Evolutionary conservation across 805 yeast species (phyloP).

Genomic region (Candida easanensis): DNA sequence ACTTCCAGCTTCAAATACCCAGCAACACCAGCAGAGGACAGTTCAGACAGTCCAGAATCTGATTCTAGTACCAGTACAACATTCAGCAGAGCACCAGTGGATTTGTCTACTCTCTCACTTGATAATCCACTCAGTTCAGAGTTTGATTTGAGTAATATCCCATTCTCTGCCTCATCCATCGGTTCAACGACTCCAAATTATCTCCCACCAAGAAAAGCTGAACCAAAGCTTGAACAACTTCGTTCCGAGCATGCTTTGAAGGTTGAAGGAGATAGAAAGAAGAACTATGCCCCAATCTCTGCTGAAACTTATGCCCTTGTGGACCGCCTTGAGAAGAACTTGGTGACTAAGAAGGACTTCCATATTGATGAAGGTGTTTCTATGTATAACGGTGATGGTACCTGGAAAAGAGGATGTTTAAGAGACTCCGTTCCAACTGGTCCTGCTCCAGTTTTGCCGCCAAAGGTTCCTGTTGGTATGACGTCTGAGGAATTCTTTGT

Average conservation of each 20-base stretch:
- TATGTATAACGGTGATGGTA: constrained; percentile 26
- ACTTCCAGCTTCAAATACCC: background rate
- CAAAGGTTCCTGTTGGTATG: constrained; percentile 29
- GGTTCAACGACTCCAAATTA: constrained; percentile 7
- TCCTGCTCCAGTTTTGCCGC: constrained; percentile 22
- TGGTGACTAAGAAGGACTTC: constrained; percentile 17
- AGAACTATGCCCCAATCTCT: constrained; percentile 10
- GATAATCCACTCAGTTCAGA: constrained; percentile 7
- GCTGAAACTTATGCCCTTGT: constrained; percentile 21
- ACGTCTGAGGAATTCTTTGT: constrained; percentile 22
- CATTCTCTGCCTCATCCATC: constrained; percentile 25
- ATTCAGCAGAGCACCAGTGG: constrained; percentile 7
- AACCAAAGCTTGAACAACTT: constrained; percentile 3
- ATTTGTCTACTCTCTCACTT: constrained; percentile 2
- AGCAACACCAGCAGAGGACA: background rate
- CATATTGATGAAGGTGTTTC: constrained; percentile 23
- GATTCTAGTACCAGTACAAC: background rate
- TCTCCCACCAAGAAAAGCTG: background rate
- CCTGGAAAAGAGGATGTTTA: constrained; percentile 21
- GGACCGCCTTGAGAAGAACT: constrained; percentile 23
- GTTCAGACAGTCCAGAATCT: background rate
- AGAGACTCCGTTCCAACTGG: constrained; percentile 17
- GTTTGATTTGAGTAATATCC: constrained; percentile 13
- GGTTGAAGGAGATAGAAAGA: constrained; percentile 2
- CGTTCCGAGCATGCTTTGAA: constrained; percentile 8